Evolutionary conservation across 176 grass and related monocot genomes (phyloP).

Genomic region (Carex kokanica): DNA sequence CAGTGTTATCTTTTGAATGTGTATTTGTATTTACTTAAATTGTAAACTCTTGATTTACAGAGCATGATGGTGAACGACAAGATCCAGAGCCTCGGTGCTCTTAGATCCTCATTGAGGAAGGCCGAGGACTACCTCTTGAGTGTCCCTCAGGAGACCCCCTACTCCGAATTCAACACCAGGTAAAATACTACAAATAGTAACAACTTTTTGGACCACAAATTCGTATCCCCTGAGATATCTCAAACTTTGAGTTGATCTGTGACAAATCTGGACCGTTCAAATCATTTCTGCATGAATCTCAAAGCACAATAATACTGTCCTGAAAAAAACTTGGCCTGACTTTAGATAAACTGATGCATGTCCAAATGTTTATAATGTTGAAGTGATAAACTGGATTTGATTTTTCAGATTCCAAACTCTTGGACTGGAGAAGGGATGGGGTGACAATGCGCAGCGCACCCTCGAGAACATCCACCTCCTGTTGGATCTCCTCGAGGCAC

Average conservation of each 20-base stretch:
- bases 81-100: conserved; percentile 72
- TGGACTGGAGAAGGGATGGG: conserved; percentile 96
- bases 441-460: conserved; percentile 66
- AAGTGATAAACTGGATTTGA: not conserved
- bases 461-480: conserved; percentile 79
- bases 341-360: not conserved
- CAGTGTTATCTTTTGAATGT: not conserved
- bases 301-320: no score
- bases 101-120: conserved; percentile 82
- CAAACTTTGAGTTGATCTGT: no score
- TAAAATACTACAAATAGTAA: conserved; percentile 17
- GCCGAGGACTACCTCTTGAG: conserved; percentile 70
- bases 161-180: conserved; percentile 72
- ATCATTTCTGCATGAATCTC: no score
- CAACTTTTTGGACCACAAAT: no score
- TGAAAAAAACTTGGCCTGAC: no score
- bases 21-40: not conserved
- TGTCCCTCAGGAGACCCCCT: conserved; percentile 69
- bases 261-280: no score
- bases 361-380: not conserved
- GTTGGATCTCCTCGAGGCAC: conserved; percentile 91
- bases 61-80: conserved; percentile 97
- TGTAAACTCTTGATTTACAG: conserved; percentile 37
- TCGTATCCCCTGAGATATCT: no score
- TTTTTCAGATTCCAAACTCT: conserved; percentile 75